Base-by-base conservation (phyloP, 108 stramenopile species). In the Pseudonitzschia delicatissima region DNA sequence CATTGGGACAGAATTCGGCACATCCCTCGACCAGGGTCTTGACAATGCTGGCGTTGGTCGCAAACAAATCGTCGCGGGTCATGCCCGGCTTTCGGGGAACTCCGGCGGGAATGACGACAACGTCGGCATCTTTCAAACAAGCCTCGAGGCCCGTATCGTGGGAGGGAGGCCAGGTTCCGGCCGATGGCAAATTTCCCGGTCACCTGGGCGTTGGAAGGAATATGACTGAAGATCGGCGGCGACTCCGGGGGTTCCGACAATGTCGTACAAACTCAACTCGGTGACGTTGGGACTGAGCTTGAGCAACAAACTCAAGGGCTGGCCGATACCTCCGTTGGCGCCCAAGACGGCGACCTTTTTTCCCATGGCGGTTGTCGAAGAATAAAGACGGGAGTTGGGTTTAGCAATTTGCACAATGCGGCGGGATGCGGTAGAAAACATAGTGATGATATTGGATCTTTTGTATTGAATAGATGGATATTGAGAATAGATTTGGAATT, bases 101-200 rank as follows among this genome's bases (percentile, higher is more conserved):
- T 27, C 98, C 99, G 17, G 99, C 99, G 6, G 99, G 99, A 72
- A 99, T 98, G 36, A 99, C 96, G 55, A 99, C 98, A 29, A 98
- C 89, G 52, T 96, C 90, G 34, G 85, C 71, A 27, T 93, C 98
- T 18, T 80, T 74, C 57, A 99, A 67, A 7, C 91, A 81, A 28
- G 81, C 81, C 32, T 77, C 86, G 17, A 95, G 64, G 35, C 91
- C 94, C 17, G 78, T 79, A 70, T 95, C 73, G 17, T 62, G 62
- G 0, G 68, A 39, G 23, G 82, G 82, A 7, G 93, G 93, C 90
- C 90, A 95, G 13, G 84, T 50, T 12, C 86, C 87, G 18, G 87
- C 66, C 49, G 69, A 47, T 31, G 93, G 93, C 55, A 95, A 65
- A 50, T 42, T 49, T 27, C n/a, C 94, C 94, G 13, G 71, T 86